Evolutionary conservation across 768 basidiomycete genomes (phyloP), one percentile per base, ranked within the genome.

Genomic region (Tylopilus sp.): DNA sequence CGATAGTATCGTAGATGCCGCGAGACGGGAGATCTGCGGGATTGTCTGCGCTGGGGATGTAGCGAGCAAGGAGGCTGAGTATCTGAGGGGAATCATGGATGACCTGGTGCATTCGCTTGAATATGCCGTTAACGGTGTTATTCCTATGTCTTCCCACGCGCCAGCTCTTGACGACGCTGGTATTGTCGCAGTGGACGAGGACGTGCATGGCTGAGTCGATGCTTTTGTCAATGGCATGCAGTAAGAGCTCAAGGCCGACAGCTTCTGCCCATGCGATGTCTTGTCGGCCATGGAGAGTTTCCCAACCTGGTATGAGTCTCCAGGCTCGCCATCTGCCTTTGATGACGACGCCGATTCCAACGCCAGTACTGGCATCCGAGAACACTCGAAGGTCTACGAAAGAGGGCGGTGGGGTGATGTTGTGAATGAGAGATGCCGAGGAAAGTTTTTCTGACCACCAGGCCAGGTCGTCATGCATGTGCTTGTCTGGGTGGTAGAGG

Each of bases 401-500:
- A 1, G 21, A 3, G 2, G 22, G 38, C 6, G 38, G 38, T 12
- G 38, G 38, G 9, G 14, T 22, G n/a, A 38, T 38, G 19, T 38
- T 12, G n/a, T 21, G 9, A 13, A 12, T 38, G 6, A 19, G 29
- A 30, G 6, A 2, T 2, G 25, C 1, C 28, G 6, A 4, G 10
- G 9, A n/a, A n/a, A n/a, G n/a, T n/a, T n/a, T n/a, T n/a, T n/a
- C n/a, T n/a, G n/a, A n/a, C 54, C 51, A 58, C 51, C 48, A 59
- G 0, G 6, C 2, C 0, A 55, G 14, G 11, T 58, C 21, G 0
- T 28, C 0, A 12, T 1, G 0, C 2, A 53, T 34, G 1, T 1
- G 0, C 10, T 58, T 58, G 1, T 41, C 29, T 0, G 54, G 40
- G 3, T 8, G 16, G 6, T 56, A 66, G 7, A 64, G 72, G n/a